Evolutionary conservation across 2,329 filamentous ascomycete species (phyloP), one percentile per base, ranked within the genome.

Genomic region (Ceratocystiopsis sp.): DNA sequence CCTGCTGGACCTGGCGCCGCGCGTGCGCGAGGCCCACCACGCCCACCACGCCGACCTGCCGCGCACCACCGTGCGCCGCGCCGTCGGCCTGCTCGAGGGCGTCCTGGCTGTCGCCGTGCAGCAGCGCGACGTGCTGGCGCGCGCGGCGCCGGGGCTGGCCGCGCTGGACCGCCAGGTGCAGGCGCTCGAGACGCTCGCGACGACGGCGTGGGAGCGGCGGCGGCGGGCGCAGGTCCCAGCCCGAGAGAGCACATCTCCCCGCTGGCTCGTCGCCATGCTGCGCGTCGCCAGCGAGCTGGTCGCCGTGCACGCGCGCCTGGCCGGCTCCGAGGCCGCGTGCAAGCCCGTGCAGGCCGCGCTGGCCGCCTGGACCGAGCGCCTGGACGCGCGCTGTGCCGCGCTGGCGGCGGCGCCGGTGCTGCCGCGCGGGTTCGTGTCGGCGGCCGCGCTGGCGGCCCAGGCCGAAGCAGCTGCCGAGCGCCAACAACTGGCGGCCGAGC

Each of bases 41-140:
- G 78, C 84, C 41, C 85, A 93, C 59, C 85, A 83, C 0, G 79
- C 84, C 35, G 93, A 98, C 50, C 63, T 98, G 35, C 93, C 81
- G 38, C 71, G 77, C 37, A 79, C 84, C 10, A 85, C 95, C 52
- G 72, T 91, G 9, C 70, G 73, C 37, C 73, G 87, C 54, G 87
- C 85, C 56, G 71, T 83, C 40, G 85, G 85, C 0, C 84, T 84
- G 50, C 65, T 95, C n/a, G 91, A 98, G 57, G 85, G 87, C 21
- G 69, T 95, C 46, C 64, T 96, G 29, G 69, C 79, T 46, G 62
- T 76, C n/a, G 57, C 73, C 1, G 55, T 84, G 13, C 60, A 64
- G 4, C 82, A 87, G 56, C 68, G 80, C 46, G 59, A 57, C 39
- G 59, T 62, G 7, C 61, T 80, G 33, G 60, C 64, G 37, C 36